phyloP scores from a whole-genome alignment of 192 early-diverging fungal species.

The Kappamyces sp. region DNA sequence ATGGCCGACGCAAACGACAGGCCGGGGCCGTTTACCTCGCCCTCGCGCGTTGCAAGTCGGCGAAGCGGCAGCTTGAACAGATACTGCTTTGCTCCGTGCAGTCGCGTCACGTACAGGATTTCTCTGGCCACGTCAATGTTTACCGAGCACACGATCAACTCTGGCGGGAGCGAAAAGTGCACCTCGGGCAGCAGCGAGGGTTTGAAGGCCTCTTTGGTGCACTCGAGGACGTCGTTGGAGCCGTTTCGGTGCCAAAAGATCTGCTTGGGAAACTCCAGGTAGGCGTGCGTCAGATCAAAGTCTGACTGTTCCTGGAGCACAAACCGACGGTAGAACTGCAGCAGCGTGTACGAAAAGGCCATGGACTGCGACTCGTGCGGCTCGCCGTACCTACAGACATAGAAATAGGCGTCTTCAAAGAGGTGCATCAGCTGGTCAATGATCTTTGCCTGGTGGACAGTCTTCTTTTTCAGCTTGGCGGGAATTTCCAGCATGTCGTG shows the following conservation, averaged over 20 bases:
- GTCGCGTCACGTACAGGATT: constrained; percentile 65
- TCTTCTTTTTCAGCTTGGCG: not conserved
- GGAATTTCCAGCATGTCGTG: too few relatives aligned
- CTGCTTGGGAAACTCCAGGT: too few relatives aligned
- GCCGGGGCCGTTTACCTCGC: constrained; percentile 24
- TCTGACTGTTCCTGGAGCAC: not conserved
- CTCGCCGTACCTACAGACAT: constrained; percentile 23
- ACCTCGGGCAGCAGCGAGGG: too few relatives aligned
- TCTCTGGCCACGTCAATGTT: constrained; percentile 63
- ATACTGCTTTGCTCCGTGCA: constrained; percentile 35
- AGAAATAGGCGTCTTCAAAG: constrained; percentile 36
- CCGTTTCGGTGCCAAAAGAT: too few relatives aligned
- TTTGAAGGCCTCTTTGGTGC: too few relatives aligned
- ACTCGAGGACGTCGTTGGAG: too few relatives aligned
- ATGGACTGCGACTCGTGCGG: constrained; percentile 5
- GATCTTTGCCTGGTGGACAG: constrained; percentile 1
- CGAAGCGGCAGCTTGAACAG: constrained; percentile 69
- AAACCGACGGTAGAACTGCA: constrained; percentile 7
- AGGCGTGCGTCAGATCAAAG: too few relatives aligned
- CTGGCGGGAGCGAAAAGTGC: constrained; percentile 41
- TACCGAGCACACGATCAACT: constrained; percentile 75
- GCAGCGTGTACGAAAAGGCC: not conserved
- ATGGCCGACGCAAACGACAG: constrained; percentile 46
- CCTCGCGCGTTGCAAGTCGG: constrained; percentile 40
- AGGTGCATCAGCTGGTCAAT: constrained; percentile 20